These are phyloP conservation scores for Capsicum baccatum DNA, from an alignment of 257 asterid genomes.

Conservation along the genomic window DNA sequence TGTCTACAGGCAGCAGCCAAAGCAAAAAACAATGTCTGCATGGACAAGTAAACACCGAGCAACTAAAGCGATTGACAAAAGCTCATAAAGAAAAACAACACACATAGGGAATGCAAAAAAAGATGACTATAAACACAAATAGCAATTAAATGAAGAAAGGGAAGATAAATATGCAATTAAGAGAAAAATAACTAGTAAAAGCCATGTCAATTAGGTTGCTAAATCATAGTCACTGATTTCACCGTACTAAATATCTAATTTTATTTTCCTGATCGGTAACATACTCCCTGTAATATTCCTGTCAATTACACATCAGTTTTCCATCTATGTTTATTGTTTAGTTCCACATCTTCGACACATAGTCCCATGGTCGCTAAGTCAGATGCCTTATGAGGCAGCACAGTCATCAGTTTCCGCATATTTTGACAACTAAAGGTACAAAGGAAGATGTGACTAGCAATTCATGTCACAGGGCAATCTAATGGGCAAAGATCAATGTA, in stretches of 20 bases:
- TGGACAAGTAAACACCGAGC: not conserved
- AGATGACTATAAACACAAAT: constrained; percentile 6
- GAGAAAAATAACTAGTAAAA: not conserved
- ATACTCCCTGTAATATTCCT: not conserved
- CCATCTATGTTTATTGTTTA: not conserved
- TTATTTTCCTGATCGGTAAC: not conserved
- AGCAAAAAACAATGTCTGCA: not conserved
- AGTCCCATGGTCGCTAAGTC: not conserved
- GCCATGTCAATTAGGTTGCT: not conserved
- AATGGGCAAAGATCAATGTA: too few relatives aligned
- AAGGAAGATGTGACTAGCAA: too few relatives aligned
- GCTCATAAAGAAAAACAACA: not conserved
- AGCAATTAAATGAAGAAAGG: not conserved
- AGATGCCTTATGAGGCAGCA: not conserved
- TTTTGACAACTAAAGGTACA: not conserved
- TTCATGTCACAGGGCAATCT: too few relatives aligned
- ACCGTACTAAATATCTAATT: not conserved
- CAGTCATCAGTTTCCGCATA: not conserved
- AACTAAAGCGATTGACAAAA: not conserved
- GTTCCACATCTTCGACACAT: not conserved
- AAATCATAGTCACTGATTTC: not conserved
- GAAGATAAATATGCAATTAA: not conserved
- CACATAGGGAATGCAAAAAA: not conserved
- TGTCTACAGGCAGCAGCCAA: not conserved
- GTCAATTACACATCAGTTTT: not conserved